Evolutionary conservation across 148 eudicot genomes (phyloP).

Genomic region (Limonium bicolor): DNA sequence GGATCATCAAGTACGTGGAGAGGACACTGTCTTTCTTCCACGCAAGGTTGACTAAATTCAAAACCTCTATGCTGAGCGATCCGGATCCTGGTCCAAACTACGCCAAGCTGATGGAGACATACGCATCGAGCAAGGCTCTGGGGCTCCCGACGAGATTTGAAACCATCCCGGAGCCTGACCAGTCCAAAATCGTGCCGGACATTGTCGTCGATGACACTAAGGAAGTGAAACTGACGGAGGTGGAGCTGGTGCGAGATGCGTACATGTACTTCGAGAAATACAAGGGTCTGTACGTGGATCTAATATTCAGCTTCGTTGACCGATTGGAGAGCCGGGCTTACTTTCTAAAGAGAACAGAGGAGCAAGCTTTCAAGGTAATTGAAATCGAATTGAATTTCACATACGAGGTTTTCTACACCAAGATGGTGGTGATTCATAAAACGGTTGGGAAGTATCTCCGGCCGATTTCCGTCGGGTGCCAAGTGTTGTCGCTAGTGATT

Average conservation of each 20-base stretch:
- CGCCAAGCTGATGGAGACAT: slow-evolving; percentile 30
- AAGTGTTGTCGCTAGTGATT: slow-evolving; percentile 10
- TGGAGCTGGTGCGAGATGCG: slow-evolving; percentile 19
- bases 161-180: slow-evolving; percentile 15
- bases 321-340: slow-evolving; percentile 22
- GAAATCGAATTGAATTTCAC: slow-evolving; percentile 40
- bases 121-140: slow-evolving; percentile 14
- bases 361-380: slow-evolving; percentile 32
- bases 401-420: slow-evolving; percentile 34
- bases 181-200: slow-evolving; percentile 8
- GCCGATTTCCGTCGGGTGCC: slow-evolving; percentile 2
- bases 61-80: slow-evolving; percentile 16
- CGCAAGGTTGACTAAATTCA: slow-evolving; percentile 16
- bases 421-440: slow-evolving; percentile 16
- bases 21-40: slow-evolving; percentile 15
- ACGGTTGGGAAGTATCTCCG: slow-evolving; percentile 10
- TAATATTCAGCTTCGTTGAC: slow-evolving; percentile 34
- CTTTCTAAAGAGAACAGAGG: slow-evolving; percentile 17
- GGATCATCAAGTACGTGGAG: slow-evolving; percentile 20
- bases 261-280: slow-evolving; percentile 18
- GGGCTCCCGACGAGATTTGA: slow-evolving; percentile 15
- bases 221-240: slow-evolving; percentile 9
- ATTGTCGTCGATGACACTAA: slow-evolving; percentile 2
- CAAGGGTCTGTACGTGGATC: slow-evolving; percentile 34
- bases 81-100: slow-evolving; percentile 35